Evolutionary conservation across 305 asterid species (phyloP).

Genomic region (Withania somnifera): DNA sequence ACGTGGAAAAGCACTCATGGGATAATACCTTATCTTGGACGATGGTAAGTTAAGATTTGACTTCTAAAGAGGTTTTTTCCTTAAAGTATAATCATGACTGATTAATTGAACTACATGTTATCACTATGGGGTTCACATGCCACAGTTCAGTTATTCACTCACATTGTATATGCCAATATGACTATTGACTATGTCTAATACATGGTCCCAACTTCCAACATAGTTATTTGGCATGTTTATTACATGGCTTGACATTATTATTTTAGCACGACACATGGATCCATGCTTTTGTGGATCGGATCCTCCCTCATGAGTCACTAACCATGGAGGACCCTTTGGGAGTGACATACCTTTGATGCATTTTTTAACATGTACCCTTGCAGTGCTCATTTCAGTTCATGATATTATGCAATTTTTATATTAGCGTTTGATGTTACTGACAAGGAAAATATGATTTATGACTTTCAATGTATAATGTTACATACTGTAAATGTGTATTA

Average conservation of each 20-base stretch:
- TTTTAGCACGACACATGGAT: background rate
- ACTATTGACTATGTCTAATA: background rate
- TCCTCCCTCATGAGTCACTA: background rate
- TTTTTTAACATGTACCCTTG: background rate
- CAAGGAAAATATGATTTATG: background rate
- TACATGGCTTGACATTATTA: background rate
- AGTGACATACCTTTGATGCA: background rate
- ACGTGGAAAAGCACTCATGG: background rate
- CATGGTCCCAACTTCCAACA: background rate
- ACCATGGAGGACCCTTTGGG: background rate
- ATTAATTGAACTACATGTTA: background rate
- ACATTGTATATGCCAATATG: background rate
- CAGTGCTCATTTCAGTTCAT: background rate
- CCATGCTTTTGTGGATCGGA: background rate
- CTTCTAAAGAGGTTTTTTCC: background rate
- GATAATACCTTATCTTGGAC: background rate
- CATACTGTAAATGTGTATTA: background rate
- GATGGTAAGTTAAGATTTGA: background rate
- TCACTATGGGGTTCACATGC: background rate
- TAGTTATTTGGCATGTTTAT: background rate
- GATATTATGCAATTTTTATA: background rate
- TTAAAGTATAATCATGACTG: background rate
- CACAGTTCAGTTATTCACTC: background rate
- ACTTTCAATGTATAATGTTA: background rate
- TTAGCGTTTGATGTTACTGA: background rate